Base-by-base conservation (phyloP, 2,329 filamentous ascomycete species). In the Xylariaceae sp. region DNA sequence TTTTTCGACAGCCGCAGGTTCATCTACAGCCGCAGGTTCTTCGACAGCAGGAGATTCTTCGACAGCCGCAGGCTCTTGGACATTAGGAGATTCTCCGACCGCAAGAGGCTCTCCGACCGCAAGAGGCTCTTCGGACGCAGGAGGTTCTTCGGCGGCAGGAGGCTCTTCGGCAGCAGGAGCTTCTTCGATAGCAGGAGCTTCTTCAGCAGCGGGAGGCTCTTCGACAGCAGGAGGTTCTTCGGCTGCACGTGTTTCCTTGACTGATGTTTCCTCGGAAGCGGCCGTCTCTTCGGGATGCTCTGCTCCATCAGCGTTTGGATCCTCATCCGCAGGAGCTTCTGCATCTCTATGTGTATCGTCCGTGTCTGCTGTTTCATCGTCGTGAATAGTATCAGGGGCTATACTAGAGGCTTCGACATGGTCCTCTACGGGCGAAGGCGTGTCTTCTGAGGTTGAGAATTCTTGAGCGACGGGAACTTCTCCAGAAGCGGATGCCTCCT, bases 291-390 rank as follows among this genome's bases (percentile, higher is more conserved):
- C 26, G 26, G n/a, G n/a, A n/a, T n/a, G n/a, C n/a, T n/a, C n/a
- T n/a, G n/a, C n/a, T 14, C 50, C 42, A 14, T 47, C 46, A 9
- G 29, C 30, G 28, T n/a, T 9, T 16, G 29, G 23, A 9, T 40
- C 39, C 28, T 54, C 47, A 3, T 18, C 23, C 31, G 35, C 23
- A 24, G 36, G 30, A 34, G 42, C 21, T 46, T 24, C n/a, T n/a
- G n/a, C n/a, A n/a, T n/a, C n/a, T n/a, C n/a, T n/a, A n/a, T n/a
- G n/a, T n/a, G n/a, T n/a, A n/a, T n/a, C n/a, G n/a, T n/a, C n/a
- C n/a, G n/a, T n/a, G n/a, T n/a, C n/a, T n/a, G n/a, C n/a, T n/a
- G n/a, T n/a, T n/a, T n/a, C n/a, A n/a, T n/a, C n/a, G n/a, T n/a
- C n/a, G n/a, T n/a, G n/a, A n/a, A n/a, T n/a, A n/a, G n/a, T n/a